A percentile compares a stretch with the other conserved stretches of the same genome.
These are phyloP conservation scores for Alternaria sp. DNA, from an alignment of 2,329 filamentous ascomycete genomes.

Conservation along the genomic window DNA sequence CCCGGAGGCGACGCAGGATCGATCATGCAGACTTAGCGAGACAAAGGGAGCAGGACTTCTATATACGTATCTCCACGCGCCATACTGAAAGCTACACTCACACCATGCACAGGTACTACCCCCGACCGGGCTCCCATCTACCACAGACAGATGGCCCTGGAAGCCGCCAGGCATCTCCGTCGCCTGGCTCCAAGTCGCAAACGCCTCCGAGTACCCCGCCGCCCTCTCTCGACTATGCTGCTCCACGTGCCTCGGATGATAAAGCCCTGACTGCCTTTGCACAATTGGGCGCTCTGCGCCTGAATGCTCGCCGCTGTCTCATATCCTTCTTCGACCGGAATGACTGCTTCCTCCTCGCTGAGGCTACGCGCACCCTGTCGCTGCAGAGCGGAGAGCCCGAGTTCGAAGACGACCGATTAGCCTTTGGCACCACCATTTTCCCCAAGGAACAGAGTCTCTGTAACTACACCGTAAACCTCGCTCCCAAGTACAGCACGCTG, in stretches of 20 bases:
- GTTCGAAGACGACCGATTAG: constrained; percentile 39
- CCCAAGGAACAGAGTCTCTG: constrained; percentile 47
- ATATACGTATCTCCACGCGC: constrained; percentile 23
- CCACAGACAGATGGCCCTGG: constrained; percentile 27
- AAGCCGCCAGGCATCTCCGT: constrained; percentile 30
- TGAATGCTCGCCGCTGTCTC: constrained; percentile 47
- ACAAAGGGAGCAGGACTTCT: constrained; percentile 45
- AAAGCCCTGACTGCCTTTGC: constrained; percentile 49
- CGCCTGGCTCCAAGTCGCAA: constrained; percentile 24
- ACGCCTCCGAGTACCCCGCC: constrained; percentile 21
- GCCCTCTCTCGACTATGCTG: constrained; percentile 12
- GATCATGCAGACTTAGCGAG: constrained; percentile 37
- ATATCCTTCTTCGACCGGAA: constrained; percentile 52
- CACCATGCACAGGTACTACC: constrained; percentile 12
- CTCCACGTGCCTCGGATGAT: constrained; percentile 39
- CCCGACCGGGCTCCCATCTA: constrained; percentile 41
- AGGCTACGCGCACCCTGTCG: constrained; percentile 44
- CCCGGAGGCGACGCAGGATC: constrained; percentile 30
- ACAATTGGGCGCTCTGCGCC: constrained; percentile 49
- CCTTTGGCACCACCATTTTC: constrained; percentile 45
- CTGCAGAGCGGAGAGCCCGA: constrained; percentile 39
- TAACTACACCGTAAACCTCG: constrained; percentile 45
- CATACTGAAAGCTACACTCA: constrained; percentile 5
- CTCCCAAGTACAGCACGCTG: constrained; percentile 21
- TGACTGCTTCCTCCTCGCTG: constrained; percentile 48